phyloP scores from a whole-genome alignment of 2,329 filamentous ascomycete species.

The Aspergillus persii region DNA sequence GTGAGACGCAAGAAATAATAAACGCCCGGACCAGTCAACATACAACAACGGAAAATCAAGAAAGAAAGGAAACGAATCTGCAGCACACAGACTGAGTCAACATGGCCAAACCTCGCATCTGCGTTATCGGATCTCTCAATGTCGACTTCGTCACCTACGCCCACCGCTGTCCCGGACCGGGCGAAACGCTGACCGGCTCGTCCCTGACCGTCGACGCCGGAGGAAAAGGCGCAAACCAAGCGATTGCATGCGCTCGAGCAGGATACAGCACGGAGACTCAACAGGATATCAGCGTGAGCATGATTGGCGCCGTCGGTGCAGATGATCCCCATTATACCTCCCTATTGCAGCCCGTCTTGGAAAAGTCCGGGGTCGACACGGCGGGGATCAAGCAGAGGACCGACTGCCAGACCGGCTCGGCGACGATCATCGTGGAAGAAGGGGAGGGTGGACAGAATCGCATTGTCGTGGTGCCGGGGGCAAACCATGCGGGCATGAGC shows the following conservation, averaged over 20 bases:
- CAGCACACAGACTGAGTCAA: neutral
- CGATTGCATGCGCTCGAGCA: constrained; percentile 74
- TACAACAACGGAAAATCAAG: neutral
- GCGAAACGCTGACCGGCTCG: constrained; percentile 80
- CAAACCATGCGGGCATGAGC: constrained; percentile 56
- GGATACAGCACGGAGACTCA: constrained; percentile 8
- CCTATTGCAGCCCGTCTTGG: constrained; percentile 58
- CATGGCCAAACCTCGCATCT: neutral
- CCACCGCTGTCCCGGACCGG: constrained; percentile 74
- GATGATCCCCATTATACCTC: constrained; percentile 61
- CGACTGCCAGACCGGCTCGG: constrained; percentile 62
- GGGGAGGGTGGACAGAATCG: constrained; percentile 68
- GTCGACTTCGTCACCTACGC: constrained; percentile 89
- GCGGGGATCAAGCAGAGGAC: constrained; percentile 50
- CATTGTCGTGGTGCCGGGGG: constrained; percentile 70
- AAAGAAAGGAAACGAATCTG: neutral
- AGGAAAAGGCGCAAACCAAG: constrained; percentile 95
- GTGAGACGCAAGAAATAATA: neutral
- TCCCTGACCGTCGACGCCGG: constrained; percentile 78
- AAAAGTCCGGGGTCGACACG: constrained; percentile 61
- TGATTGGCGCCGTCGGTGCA: constrained; percentile 70
- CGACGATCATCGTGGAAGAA: constrained; percentile 73
- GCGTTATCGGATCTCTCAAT: constrained; percentile 86
- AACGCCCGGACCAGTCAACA: neutral
- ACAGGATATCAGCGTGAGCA: constrained; percentile 53